These are phyloP conservation scores for Lachnellula cervina DNA, from an alignment of 2,329 filamentous ascomycete species.

Conservation along the genomic window DNA sequence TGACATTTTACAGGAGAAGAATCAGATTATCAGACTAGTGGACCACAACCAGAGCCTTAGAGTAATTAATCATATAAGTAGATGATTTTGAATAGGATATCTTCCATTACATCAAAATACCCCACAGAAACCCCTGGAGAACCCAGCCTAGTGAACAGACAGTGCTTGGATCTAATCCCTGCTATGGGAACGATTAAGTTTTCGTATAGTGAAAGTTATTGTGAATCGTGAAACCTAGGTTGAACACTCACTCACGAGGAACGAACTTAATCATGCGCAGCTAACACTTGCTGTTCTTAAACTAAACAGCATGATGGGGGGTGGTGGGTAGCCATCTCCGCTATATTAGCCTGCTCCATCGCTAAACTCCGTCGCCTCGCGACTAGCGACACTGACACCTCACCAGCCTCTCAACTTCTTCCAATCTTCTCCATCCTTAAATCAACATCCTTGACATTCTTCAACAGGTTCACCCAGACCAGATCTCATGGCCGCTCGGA, in stretches of 20 bases:
- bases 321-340: not conserved
- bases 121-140: not conserved
- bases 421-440: not conserved
- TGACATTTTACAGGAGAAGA: constrained; percentile 1
- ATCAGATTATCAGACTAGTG: constrained; percentile 8
- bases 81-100: not conserved
- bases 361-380: not conserved
- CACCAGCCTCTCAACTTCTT: not conserved
- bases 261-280: not conserved
- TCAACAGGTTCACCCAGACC: not conserved
- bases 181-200: not conserved
- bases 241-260: not conserved
- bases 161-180: not conserved
- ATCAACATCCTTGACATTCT: not conserved
- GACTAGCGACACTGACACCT: too few species aligned
- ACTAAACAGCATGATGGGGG: not conserved
- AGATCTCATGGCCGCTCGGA: constrained; percentile 6
- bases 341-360: not conserved
- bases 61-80: constrained; percentile 9
- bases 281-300: not conserved
- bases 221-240: constrained; percentile 8
- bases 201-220: not conserved
- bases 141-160: not conserved
- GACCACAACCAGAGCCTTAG: too few species aligned
- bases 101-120: not conserved